A percentile compares a stretch with the other conserved stretches of the same genome.
These are phyloP conservation scores for Boletellus sp. DNA, from an alignment of 768 basidiomycete genomes.

Conservation along the genomic window DNA sequence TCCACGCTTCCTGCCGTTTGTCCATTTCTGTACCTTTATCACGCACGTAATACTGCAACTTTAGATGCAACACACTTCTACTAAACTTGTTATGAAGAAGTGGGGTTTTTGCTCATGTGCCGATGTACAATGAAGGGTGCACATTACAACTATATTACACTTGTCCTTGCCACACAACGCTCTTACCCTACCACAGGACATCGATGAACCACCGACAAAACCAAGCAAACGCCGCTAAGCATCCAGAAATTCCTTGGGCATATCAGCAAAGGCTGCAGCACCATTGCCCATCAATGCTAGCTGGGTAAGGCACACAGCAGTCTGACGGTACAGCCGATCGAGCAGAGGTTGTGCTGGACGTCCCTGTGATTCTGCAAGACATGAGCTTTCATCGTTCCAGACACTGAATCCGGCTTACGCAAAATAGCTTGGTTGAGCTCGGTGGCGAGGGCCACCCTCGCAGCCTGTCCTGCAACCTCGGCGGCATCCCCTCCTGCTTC, in stretches of 20 bases:
- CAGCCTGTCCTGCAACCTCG: constrained; percentile 64
- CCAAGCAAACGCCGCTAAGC: constrained; percentile 17
- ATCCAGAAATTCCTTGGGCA: constrained; percentile 70
- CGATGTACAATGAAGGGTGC: constrained; percentile 9
- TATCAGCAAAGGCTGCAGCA: constrained; percentile 76
- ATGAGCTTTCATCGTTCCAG: constrained; percentile 2
- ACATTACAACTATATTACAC: constrained; percentile 15
- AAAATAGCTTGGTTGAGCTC: constrained; percentile 82
- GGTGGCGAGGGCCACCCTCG: constrained; percentile 62
- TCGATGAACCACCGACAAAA: neutral
- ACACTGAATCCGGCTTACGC: constrained; percentile 44
- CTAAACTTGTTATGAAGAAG: constrained; percentile 1
- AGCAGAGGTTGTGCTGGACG: constrained; percentile 66
- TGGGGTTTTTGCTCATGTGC: constrained; percentile 9
- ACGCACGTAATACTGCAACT: constrained; percentile 14
- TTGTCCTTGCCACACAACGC: constrained; percentile 1
- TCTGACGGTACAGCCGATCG: constrained; percentile 76
- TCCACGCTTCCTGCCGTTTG: constrained; percentile 1
- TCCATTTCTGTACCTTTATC: constrained; percentile 29
- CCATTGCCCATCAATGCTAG: constrained; percentile 72
- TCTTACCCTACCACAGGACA: constrained; percentile 1
- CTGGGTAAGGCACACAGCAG: constrained; percentile 62
- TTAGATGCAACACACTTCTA: neutral
- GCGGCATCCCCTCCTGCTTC: constrained; percentile 62
- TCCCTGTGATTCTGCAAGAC: constrained; percentile 65